Evolutionary conservation across 345 rosid species (phyloP).

Genomic region (Turnera subulata): DNA sequence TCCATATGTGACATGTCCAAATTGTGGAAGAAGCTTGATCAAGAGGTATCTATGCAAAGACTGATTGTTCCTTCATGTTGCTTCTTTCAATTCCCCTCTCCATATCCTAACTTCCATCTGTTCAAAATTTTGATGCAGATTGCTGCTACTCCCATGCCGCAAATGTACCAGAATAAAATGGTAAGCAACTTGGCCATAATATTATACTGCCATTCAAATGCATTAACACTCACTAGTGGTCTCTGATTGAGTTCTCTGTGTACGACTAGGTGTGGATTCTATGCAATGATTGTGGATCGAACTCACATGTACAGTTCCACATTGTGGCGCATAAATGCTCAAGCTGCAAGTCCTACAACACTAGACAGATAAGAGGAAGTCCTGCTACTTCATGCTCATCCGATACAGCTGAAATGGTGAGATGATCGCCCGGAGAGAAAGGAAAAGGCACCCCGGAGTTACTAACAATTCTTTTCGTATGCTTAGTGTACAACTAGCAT

Average conservation of each 20-base stretch:
- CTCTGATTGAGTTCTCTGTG: background rate
- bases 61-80: background rate
- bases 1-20: conserved; percentile 47
- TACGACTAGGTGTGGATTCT: conserved; percentile 55
- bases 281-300: conserved; percentile 58
- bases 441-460: too few relatives aligned
- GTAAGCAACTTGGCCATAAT: conserved; percentile 16
- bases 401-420: conserved; percentile 6
- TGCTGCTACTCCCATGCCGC: conserved; percentile 53
- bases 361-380: conserved; percentile 38
- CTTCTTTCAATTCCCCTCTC: too few relatives aligned
- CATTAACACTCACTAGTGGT: too few relatives aligned
- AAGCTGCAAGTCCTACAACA: conserved; percentile 56
- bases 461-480: too few relatives aligned
- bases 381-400: conserved; percentile 17
- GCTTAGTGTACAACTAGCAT: too few relatives aligned
- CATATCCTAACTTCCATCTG: background rate
- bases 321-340: conserved; percentile 43
- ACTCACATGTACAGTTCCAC: conserved; percentile 40
- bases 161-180: conserved; percentile 39
- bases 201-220: background rate
- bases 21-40: conserved; percentile 45
- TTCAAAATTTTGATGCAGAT: conserved; percentile 26
- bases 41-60: conserved; percentile 46
- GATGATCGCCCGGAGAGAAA: too few relatives aligned